These are phyloP conservation scores for Ambrosia artemisiifolia DNA, from an alignment of 129 eudicot genomes.

Conservation along the genomic window DNA sequence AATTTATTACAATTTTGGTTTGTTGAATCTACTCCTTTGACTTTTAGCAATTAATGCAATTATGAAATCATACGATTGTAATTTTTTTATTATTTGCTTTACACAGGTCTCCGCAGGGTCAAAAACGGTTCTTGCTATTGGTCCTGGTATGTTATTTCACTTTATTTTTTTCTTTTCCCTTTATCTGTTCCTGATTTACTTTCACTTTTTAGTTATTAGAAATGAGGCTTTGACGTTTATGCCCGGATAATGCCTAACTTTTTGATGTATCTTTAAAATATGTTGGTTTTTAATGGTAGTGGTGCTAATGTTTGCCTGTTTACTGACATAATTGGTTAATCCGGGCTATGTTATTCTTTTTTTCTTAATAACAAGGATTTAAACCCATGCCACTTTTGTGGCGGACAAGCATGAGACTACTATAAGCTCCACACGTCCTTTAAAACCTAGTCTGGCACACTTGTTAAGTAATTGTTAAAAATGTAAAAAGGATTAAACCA, in stretches of 20 bases:
- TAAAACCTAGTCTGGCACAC: no score
- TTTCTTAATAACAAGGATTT: neutral
- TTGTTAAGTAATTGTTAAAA: no score
- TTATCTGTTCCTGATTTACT: neutral
- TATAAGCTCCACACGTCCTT: no score
- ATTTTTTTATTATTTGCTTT: neutral
- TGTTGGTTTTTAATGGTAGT: no score
- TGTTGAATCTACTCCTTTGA: neutral
- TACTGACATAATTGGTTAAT: no score
- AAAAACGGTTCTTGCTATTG: conserved; percentile 83
- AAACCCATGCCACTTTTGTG: neutral
- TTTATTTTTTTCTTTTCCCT: neutral
- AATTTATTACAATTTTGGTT: neutral
- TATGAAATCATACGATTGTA: neutral
- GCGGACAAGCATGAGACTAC: neutral
- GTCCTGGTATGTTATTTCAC: conserved; percentile 67
- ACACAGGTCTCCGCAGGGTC: conserved; percentile 84
- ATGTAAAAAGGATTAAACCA: neutral
- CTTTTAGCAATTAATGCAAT: no score
- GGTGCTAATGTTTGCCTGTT: neutral
- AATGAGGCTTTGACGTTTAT: neutral
- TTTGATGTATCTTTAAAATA: neutral
- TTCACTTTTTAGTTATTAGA: neutral
- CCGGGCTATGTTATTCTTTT: neutral
- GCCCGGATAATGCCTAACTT: neutral